Conservation (phyloP, 129 eudicot species). For the Tagetes erecta region DNA sequence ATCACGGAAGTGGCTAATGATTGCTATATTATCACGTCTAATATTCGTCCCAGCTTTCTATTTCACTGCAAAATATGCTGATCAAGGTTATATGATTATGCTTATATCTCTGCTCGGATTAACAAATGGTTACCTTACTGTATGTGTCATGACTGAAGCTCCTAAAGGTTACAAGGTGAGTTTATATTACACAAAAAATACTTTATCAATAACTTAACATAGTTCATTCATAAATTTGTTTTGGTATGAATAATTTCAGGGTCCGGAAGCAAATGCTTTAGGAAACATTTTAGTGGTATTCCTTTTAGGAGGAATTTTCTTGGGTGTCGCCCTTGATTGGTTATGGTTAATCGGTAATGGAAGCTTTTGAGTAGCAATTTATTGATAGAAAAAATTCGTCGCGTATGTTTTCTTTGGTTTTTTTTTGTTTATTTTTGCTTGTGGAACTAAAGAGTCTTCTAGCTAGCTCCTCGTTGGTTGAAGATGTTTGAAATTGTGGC, state of each 20-base stretch:
- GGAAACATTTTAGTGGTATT: constrained; percentile 67
- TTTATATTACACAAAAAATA: background rate
- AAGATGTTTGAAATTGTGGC: background rate
- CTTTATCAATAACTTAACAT: background rate
- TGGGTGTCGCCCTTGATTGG: constrained; percentile 78
- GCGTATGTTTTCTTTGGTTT: background rate
- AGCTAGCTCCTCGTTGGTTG: background rate
- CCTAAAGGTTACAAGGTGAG: constrained; percentile 75
- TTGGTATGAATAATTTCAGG: constrained; percentile 34
- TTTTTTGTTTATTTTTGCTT: background rate
- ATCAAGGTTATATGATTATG: constrained; percentile 72
- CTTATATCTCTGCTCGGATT: constrained; percentile 63
- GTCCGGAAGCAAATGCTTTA: constrained; percentile 79
- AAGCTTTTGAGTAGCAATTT: constrained; percentile 20
- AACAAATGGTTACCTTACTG: constrained; percentile 72
- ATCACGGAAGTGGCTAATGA: constrained; percentile 53
- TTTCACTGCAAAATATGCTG: constrained; percentile 70
- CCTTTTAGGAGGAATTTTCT: constrained; percentile 60
- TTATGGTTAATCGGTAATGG: constrained; percentile 66
- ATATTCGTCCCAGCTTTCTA: constrained; percentile 66
- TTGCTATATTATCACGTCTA: constrained; percentile 46
- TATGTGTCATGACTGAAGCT: constrained; percentile 61
- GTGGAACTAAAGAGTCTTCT: background rate
- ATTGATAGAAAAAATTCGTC: background rate
- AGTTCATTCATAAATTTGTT: background rate